These are phyloP conservation scores for Pichia sp. DNA, from an alignment of 1,139 yeast genomes.

Conservation along the genomic window DNA sequence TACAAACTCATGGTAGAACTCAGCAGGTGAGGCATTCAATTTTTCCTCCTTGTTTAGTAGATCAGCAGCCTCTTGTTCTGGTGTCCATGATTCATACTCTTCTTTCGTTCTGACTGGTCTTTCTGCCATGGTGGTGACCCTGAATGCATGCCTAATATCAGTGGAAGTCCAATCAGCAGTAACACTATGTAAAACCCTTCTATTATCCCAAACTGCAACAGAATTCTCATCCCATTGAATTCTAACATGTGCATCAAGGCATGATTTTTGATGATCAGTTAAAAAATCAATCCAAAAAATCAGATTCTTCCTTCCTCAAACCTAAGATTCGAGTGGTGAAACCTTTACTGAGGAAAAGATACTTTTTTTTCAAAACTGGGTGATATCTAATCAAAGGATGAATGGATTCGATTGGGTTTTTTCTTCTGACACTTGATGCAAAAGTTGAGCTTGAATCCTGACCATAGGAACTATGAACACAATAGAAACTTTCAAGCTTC, in stretches of 20 bases:
- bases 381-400: slow-evolving; percentile 67
- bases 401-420: slow-evolving; percentile 48
- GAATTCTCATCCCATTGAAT: slow-evolving; percentile 53
- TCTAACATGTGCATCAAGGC: slow-evolving; percentile 50
- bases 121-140: slow-evolving; percentile 62
- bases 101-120: slow-evolving; percentile 25
- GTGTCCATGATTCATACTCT: slow-evolving; percentile 30
- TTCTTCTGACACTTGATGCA: slow-evolving; percentile 54
- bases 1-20: not conserved
- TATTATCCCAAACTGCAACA: slow-evolving; percentile 68
- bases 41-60: slow-evolving; percentile 3
- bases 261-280: slow-evolving; percentile 41
- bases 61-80: slow-evolving; percentile 30
- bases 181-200: slow-evolving; percentile 58
- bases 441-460: slow-evolving; percentile 52
- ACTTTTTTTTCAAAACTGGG: slow-evolving; percentile 60
- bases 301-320: slow-evolving; percentile 58
- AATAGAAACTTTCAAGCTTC: slow-evolving; percentile 50
- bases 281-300: slow-evolving; percentile 47
- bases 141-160: slow-evolving; percentile 57
- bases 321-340: slow-evolving; percentile 59
- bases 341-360: slow-evolving; percentile 51
- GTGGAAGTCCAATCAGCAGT: slow-evolving; percentile 51
- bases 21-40: not conserved
- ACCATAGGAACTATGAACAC: slow-evolving; percentile 60